phyloP scores from a whole-genome alignment of 2,329 filamentous ascomycete genomes.

The Stagonosporopsis cucurbitacearum region DNA sequence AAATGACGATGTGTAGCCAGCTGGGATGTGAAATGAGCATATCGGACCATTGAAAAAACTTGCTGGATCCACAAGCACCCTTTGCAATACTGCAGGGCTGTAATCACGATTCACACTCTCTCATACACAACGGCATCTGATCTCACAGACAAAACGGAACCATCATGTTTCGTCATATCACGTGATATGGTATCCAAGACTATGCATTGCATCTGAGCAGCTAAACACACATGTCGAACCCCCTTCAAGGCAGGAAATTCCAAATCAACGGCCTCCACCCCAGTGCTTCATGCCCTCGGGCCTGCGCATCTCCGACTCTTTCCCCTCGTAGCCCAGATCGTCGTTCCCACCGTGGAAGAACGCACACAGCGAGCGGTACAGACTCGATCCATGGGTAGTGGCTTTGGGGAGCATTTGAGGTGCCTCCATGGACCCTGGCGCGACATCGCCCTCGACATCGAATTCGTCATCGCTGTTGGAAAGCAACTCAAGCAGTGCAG shows the following conservation, averaged over 20 bases:
- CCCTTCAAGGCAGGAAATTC: neutral
- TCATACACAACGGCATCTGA: neutral
- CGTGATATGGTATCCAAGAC: neutral
- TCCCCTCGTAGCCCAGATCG: conserved; percentile 44
- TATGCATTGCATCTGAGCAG: conserved; percentile 1
- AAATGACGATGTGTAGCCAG: neutral
- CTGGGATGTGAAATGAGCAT: neutral
- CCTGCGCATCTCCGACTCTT: conserved; percentile 41
- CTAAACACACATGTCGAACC: neutral
- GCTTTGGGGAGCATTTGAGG: conserved; percentile 42
- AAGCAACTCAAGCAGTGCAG: conserved; percentile 27
- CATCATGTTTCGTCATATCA: neutral
- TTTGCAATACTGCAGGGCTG: neutral
- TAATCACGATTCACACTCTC: neutral
- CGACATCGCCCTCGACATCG: conserved; percentile 45
- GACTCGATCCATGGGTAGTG: conserved; percentile 18
- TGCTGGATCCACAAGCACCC: neutral
- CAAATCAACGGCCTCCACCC: conserved; percentile 20
- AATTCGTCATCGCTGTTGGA: conserved; percentile 24
- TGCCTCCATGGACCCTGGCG: conserved; percentile 43
- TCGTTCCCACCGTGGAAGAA: conserved; percentile 32
- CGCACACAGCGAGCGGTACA: conserved; percentile 32
- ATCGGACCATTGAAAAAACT: neutral
- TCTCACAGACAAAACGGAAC: neutral
- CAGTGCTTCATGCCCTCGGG: conserved; percentile 44